These are phyloP conservation scores for Patellifolia procumbens DNA, from an alignment of 179 eudicot genomes.

Conservation along the genomic window DNA sequence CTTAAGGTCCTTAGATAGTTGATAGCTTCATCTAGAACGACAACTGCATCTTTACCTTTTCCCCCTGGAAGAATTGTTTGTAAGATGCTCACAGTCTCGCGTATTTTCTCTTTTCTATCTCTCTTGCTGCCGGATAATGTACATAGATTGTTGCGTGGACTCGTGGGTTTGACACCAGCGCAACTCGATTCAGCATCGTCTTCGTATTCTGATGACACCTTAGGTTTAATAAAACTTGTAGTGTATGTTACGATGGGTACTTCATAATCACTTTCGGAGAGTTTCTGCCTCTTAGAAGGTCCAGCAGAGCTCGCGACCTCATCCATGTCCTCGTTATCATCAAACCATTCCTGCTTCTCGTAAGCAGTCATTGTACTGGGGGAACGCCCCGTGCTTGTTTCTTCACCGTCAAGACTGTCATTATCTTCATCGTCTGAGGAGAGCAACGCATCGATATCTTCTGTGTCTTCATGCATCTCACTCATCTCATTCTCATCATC, in stretches of 20 bases:
- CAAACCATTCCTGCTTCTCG: slow-evolving; percentile 39
- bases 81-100: slow-evolving; percentile 58
- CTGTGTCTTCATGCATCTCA: slow-evolving; percentile 82
- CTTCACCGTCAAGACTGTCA: slow-evolving; percentile 60
- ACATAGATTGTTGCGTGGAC: slow-evolving; percentile 14
- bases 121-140: slow-evolving; percentile 42
- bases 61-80: slow-evolving; percentile 66
- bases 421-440: slow-evolving; percentile 72
- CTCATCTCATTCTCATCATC: slow-evolving; percentile 40
- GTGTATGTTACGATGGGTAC: slow-evolving; percentile 38
- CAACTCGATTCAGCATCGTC: slow-evolving; percentile 78
- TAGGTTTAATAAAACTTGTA: slow-evolving; percentile 34
- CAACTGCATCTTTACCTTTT: slow-evolving; percentile 56
- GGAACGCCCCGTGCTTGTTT: slow-evolving; percentile 87
- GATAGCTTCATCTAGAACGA: slow-evolving; percentile 83
- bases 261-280: slow-evolving; percentile 34
- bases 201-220: slow-evolving; percentile 37
- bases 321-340: slow-evolving; percentile 46
- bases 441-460: slow-evolving; percentile 87
- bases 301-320: slow-evolving; percentile 65
- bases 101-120: slow-evolving; percentile 53
- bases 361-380: slow-evolving; percentile 63
- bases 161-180: slow-evolving; percentile 32
- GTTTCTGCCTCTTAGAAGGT: slow-evolving; percentile 54
- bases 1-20: slow-evolving; percentile 59